These are phyloP conservation scores for Stemphylium vesicarium DNA, from an alignment of 2,329 filamentous ascomycete species.

Conservation along the genomic window DNA sequence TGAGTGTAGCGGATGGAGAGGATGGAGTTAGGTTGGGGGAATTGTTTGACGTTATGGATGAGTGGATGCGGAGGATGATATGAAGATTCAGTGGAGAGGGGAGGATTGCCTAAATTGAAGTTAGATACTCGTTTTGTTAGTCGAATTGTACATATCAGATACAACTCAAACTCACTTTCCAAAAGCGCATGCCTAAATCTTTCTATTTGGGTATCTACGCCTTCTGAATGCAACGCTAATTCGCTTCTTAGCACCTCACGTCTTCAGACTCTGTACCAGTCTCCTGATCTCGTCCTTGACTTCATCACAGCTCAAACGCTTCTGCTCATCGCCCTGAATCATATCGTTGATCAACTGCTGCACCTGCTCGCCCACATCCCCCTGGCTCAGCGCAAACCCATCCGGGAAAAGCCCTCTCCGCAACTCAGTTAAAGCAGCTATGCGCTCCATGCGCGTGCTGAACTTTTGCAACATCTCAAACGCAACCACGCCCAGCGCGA, in stretches of 20 bases:
- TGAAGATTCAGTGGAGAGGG: not conserved
- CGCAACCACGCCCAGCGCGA: conserved; percentile 66
- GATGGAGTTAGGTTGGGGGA: conserved; percentile 15
- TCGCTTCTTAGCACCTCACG: not conserved
- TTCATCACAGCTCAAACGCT: conserved; percentile 40
- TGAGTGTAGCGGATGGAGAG: conserved; percentile 1
- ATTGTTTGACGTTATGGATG: conserved; percentile 14
- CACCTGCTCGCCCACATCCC: conserved; percentile 27
- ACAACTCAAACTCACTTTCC: no score
- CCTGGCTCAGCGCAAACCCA: conserved; percentile 32
- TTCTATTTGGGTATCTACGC: not conserved
- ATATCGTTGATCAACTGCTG: conserved; percentile 39
- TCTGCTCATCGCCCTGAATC: conserved; percentile 39
- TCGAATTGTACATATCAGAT: no score
- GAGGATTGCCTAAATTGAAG: no score
- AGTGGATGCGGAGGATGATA: conserved; percentile 12
- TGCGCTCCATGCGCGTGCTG: conserved; percentile 48
- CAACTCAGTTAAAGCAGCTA: conserved; percentile 43
- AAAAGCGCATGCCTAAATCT: not conserved
- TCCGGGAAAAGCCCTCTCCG: conserved; percentile 41
- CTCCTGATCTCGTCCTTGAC: conserved; percentile 31
- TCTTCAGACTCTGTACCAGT: conserved; percentile 26
- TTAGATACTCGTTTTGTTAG: no score
- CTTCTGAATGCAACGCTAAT: not conserved
- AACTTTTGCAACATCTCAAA: conserved; percentile 67